Evolutionary conservation across 306 rosid genomes (phyloP), one percentile per base, ranked within the genome.

Genomic region (Myrica gale): DNA sequence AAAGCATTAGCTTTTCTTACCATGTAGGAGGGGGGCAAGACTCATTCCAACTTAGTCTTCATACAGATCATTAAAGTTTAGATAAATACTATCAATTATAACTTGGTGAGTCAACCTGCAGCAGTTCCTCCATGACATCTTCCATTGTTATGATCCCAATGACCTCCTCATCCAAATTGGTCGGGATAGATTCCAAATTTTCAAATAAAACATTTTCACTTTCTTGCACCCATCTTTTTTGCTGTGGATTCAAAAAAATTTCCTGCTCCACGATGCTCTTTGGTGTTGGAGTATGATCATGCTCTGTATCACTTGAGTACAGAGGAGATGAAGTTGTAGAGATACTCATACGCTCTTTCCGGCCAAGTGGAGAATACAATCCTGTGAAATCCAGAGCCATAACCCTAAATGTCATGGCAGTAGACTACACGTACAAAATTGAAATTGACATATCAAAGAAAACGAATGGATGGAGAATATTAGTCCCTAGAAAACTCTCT

Each of bases 81-180:
- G 51, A 44, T 44, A 12, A 39, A 46, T 47, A 63, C 11, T 16
- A 37, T 21, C 66, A 26, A 11, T 5, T 8, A 32, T 5, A 61
- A 61, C 68, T 61, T 2, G 7, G 15, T 9, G 5, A 61, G 15
- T 42, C 23, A 65, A 65, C 98, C 91, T 92, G 96, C 56, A 92
- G 76, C 37, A 92, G 81, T 82, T 89, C 94, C 82, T 92, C 97
- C 88, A 92, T 89, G 41, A 90, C 90, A 90, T 90, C 94, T 80
- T 92, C 97, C 85, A 92, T 77, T 68, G 94, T 92, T 72, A 92
- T 89, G 75, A 92, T 89, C 19, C 94, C 96, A 46, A 87, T 62
- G 7, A 86, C 89, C 84, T 87, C 86, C 68, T 86, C 87, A 16
- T 79, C 82, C 9, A 5, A 37, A 68, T 78, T 53, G 55, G 44